Evolutionary conservation across 345 rosid species (phyloP).

Genomic region (Crucihimalaya himalaica): DNA sequence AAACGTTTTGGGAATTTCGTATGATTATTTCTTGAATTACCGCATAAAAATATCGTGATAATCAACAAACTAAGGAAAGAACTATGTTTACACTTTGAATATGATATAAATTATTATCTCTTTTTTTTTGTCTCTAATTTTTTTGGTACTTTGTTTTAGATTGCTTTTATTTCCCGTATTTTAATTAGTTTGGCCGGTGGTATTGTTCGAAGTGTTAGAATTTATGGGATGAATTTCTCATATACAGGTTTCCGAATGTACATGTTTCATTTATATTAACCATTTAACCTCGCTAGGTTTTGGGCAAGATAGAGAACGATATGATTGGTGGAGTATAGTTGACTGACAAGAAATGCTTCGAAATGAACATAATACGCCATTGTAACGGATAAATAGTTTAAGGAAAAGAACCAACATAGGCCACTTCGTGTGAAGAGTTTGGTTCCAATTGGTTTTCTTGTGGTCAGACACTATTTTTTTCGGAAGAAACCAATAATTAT

Average conservation of each 20-base stretch:
- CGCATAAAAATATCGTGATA: slow-evolving; percentile 6
- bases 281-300: background rate
- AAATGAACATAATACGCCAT: background rate
- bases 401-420: background rate
- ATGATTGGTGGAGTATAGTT: background rate
- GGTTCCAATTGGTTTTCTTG: background rate
- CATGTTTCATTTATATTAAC: background rate
- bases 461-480: background rate
- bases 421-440: background rate
- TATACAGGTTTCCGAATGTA: too few species aligned
- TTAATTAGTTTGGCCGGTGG: too few species aligned
- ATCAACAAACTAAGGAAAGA: background rate
- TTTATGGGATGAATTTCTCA: too few species aligned
- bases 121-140: too few species aligned
- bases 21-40: slow-evolving; percentile 1
- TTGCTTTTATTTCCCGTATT: too few species aligned
- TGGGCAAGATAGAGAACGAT: background rate
- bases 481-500: background rate
- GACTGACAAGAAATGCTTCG: background rate
- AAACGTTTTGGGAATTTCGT: slow-evolving; percentile 6
- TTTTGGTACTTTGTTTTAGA: too few species aligned
- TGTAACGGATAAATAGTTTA: background rate
- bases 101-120: background rate
- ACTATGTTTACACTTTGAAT: background rate
- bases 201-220: too few species aligned